Base-by-base conservation (phyloP, 2,329 filamentous ascomycete genomes). In the Colletotrichum cordylinicola region DNA sequence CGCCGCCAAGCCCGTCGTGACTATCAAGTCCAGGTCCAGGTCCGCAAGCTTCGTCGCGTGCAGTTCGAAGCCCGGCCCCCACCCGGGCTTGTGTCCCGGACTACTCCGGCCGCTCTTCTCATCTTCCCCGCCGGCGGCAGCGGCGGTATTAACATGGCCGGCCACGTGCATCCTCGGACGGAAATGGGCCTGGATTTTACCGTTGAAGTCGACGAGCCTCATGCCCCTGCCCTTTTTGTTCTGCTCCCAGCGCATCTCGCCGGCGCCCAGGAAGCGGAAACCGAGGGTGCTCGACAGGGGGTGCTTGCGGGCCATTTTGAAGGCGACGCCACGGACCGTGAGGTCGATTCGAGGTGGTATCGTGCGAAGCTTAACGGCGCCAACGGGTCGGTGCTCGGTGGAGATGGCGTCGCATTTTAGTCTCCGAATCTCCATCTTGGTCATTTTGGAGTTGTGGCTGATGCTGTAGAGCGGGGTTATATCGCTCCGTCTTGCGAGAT, bases 1-100 rank as follows among this genome's bases (percentile, higher is more conserved):
- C 16, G 70, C 74, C 10, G 74, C 76, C 55, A 77, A 58, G 62
- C 76, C 76, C 8, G 76, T 77, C 21, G 67, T 55, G 43, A 77
- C 67, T 31, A 77, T 43, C 60, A 77, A 48, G 18, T 77, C 76
- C 7, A 77, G 35, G 27, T 77, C 67, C 15, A 77, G 70, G 29
- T 77, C 76, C 13, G 68, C 74, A 13, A 77, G 62, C 33, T 15
- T 52, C 10, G 61, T 39, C 43, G 58, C 67, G 18, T 73, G 43
- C 29, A 77, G 24, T 55, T 77, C 74, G 62, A 77, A 77, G 15
- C 74, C 76, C 24, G 70, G 70, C 4, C 60, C 62, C 56, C 67
- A 31, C 13, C 35, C 31, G 21, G 67, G 52, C 39, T 60, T 64
- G 55, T 39, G 27, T 4, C 29, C 35, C 16, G 48, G 64, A 62